Evolutionary conservation across 306 rosid species (phyloP).

Genomic region (Hippophae gyantsensis): DNA sequence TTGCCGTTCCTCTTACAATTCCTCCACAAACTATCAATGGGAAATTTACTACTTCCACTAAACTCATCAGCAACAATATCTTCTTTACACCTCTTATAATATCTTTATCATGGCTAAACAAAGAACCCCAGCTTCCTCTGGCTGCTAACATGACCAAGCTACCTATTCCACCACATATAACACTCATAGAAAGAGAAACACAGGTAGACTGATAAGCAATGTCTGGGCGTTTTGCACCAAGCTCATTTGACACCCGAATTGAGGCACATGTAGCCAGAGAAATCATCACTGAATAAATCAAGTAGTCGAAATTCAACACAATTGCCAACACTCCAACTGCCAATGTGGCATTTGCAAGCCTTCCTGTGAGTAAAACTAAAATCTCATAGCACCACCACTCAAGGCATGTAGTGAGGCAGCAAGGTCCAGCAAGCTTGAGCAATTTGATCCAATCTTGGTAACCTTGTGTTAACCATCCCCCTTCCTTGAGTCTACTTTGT

Average conservation of each 20-base stretch:
- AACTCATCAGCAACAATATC: slow-evolving; percentile 65
- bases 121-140: slow-evolving; percentile 66
- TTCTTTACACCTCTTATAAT: slow-evolving; percentile 53
- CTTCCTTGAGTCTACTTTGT: slow-evolving; percentile 40
- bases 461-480: slow-evolving; percentile 71
- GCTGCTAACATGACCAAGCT: slow-evolving; percentile 56
- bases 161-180: slow-evolving; percentile 38
- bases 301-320: slow-evolving; percentile 64
- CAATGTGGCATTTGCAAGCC: slow-evolving; percentile 48
- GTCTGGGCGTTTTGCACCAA: slow-evolving; percentile 43
- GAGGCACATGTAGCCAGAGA: slow-evolving; percentile 65
- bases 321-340: slow-evolving; percentile 49
- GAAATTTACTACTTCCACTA: slow-evolving; percentile 65
- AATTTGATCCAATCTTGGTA: slow-evolving; percentile 50
- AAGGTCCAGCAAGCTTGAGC: slow-evolving; percentile 65
- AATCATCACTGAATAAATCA: slow-evolving; percentile 57
- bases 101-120: slow-evolving; percentile 51
- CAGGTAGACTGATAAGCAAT: slow-evolving; percentile 46
- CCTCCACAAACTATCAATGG: slow-evolving; percentile 78
- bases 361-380: slow-evolving; percentile 65
- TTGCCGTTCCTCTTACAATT: slow-evolving; percentile 64
- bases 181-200: slow-evolving; percentile 38
- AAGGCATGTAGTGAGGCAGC: slow-evolving; percentile 77
- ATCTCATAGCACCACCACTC: slow-evolving; percentile 99
- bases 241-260: slow-evolving; percentile 60